Evolutionary conservation across 2,329 filamentous ascomycete species (phyloP), one percentile per base, ranked within the genome.

Genomic region (Ilyonectria destructans): DNA sequence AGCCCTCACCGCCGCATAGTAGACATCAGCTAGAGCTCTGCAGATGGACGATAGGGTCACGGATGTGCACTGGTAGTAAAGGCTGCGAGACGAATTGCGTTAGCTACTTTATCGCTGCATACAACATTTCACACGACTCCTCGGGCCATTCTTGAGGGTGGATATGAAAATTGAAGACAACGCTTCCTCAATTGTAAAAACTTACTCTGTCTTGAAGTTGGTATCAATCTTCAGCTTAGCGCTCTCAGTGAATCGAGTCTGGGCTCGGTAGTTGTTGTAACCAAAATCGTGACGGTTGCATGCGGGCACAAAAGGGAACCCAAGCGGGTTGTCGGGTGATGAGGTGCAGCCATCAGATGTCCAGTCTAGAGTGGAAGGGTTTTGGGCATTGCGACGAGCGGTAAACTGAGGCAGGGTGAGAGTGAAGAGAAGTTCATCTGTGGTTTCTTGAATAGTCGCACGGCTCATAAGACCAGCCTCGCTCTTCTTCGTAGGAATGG

Each of bases 261-360:
- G 86, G 7, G 64, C 62, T 66, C 85, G 84, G 76, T 83, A 88
- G 78, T 89, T 89, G 29, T 81, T 80, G 75, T 86, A 87, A 4
- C 86, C 86, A 73, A 89, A 89, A 70, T 89, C 87, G 71, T 89
- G 87, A 29, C 87, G 85, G 64, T 85, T 76, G 79, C 85, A 88
- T 15, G 80, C 82, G 2, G 80, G 80, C 5, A 74, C 40, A 64
- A 84, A 85, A 21, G 80, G 77, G 74, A 83, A 85, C 6, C 80
- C 80, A 33, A 81, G 78, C 8, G 83, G 83, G 69, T 83, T 84
- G 71, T 84, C 80, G 3, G 82, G 82, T 9, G 82, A 81, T 7
- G 64, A 68, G 19, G 80, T 81, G 78, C 83, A 85, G 67, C 79
- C 80, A 63, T 85, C 82, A 3, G 82, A 82, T 4, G 72, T 67